Evolutionary conservation across 306 rosid genomes (phyloP).

Genomic region (Cucurbita pepo): DNA sequence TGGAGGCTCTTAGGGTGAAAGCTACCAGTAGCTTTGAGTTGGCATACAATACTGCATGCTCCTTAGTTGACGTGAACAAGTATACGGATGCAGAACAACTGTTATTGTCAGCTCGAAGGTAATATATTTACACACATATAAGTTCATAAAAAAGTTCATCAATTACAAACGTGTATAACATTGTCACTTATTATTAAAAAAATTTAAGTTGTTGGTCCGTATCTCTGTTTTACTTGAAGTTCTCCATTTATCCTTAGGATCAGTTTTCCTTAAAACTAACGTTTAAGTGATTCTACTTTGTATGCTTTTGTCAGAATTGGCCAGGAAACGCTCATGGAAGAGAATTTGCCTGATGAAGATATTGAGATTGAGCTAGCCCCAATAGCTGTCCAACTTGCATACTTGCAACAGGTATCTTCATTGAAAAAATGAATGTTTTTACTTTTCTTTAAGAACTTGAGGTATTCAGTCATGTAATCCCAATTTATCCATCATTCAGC

Average conservation of each 20-base stretch:
- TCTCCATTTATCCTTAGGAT: not conserved
- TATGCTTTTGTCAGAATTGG: constrained; percentile 53
- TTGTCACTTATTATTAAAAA: not conserved
- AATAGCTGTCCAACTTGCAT: constrained; percentile 82
- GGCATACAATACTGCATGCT: constrained; percentile 87
- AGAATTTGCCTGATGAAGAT: constrained; percentile 60
- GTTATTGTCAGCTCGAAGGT: constrained; percentile 76
- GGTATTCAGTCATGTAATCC: constrained; percentile 11
- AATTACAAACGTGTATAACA: not conserved
- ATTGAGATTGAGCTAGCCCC: constrained; percentile 84
- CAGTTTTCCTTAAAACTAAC: not conserved
- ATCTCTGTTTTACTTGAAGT: not conserved
- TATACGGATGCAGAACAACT: constrained; percentile 81
- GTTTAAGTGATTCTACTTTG: not conserved
- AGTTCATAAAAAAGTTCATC: not conserved
- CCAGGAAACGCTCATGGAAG: constrained; percentile 52
- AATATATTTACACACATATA: constrained; percentile 9
- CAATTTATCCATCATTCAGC: constrained; percentile 35
- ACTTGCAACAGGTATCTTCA: constrained; percentile 67
- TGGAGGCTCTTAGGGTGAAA: constrained; percentile 60
- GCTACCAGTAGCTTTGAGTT: constrained; percentile 85
- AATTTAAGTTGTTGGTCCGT: not conserved
- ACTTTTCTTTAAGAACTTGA: constrained; percentile 3
- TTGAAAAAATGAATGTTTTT: not conserved
- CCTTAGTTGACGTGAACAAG: constrained; percentile 55